Evolutionary conservation across 805 yeast genomes (phyloP).

Genomic region (Priceomyces haplophilus): DNA sequence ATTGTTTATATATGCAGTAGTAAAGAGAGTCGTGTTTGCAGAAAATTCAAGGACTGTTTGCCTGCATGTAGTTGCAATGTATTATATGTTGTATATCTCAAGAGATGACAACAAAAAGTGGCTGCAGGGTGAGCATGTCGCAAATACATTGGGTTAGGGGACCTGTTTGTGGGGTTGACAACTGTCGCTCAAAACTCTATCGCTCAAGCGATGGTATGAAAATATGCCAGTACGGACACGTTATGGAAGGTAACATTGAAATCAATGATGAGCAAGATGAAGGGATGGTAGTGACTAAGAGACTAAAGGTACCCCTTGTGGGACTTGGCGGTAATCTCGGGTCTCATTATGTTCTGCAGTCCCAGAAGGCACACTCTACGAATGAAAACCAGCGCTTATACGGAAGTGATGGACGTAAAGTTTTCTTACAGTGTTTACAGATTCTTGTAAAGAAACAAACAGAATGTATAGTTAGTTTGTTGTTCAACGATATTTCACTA

Average conservation of each 20-base stretch:
- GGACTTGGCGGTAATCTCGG: constrained; percentile 31
- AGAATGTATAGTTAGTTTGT: constrained; percentile 9
- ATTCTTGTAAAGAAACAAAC: constrained; percentile 48
- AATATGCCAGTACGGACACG: constrained; percentile 90
- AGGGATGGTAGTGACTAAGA: constrained; percentile 45
- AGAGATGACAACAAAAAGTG: no score
- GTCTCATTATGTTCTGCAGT: constrained; percentile 2
- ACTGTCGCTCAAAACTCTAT: constrained; percentile 80
- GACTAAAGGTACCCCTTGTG: constrained; percentile 46
- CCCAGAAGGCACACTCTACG: constrained; percentile 21
- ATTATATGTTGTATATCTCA: no score
- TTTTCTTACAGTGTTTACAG: constrained; percentile 50
- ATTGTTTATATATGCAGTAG: no score
- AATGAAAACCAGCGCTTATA: constrained; percentile 24
- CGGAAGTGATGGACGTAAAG: constrained; percentile 47
- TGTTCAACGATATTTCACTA: constrained; percentile 12
- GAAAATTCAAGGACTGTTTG: no score
- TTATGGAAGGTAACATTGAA: constrained; percentile 75
- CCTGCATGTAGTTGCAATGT: no score
- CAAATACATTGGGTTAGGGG: constrained; percentile 56
- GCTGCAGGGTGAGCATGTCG: constrained; percentile 5
- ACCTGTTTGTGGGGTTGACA: constrained; percentile 82
- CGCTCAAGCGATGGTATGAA: constrained; percentile 69
- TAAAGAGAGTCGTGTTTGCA: no score
- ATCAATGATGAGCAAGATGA: constrained; percentile 81